Conservation (phyloP, 2,329 filamentous ascomycete species). For the Epichloe glyceriae region DNA sequence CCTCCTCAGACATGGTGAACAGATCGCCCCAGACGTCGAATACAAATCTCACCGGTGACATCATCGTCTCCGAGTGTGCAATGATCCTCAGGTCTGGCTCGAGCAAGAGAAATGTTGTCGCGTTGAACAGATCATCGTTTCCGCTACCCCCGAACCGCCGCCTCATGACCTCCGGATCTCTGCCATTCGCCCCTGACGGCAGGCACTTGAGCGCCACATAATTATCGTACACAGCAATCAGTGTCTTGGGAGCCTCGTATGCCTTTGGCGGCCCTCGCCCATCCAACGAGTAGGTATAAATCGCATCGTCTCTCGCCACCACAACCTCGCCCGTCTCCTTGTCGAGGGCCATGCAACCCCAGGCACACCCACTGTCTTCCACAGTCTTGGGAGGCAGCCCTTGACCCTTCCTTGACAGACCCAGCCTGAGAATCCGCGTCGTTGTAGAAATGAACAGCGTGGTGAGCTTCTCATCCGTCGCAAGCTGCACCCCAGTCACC, state of each 20-base stretch:
- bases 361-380: slow-evolving; percentile 78
- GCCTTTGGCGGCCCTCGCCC: slow-evolving; percentile 79
- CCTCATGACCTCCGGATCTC: slow-evolving; percentile 46
- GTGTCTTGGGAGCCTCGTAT: slow-evolving; percentile 81
- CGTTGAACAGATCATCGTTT: slow-evolving; percentile 65
- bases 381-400: slow-evolving; percentile 78
- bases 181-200: slow-evolving; percentile 41
- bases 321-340: slow-evolving; percentile 69
- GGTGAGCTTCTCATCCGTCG: slow-evolving; percentile 46
- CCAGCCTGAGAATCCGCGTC: slow-evolving; percentile 70
- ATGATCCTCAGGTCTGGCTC: slow-evolving; percentile 85
- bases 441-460: slow-evolving; percentile 90
- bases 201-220: slow-evolving; percentile 83
- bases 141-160: slow-evolving; percentile 61
- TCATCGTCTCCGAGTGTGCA: slow-evolving; percentile 74
- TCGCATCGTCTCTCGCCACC: slow-evolving; percentile 86
- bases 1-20: slow-evolving; percentile 81
- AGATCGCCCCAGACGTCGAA: slow-evolving; percentile 86
- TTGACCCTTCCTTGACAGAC: slow-evolving; percentile 79
- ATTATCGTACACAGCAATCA: slow-evolving; percentile 66
- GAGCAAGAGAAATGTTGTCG: slow-evolving; percentile 79
- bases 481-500: slow-evolving; percentile 78
- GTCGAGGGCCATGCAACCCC: slow-evolving; percentile 92
- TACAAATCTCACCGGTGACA: slow-evolving; percentile 65
- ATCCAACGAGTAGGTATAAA: slow-evolving; percentile 82